Evolutionary conservation across 1,284 basidiomycete genomes (phyloP), one percentile per base, ranked within the genome.

Genomic region (Fomitiporia mediterranea): DNA sequence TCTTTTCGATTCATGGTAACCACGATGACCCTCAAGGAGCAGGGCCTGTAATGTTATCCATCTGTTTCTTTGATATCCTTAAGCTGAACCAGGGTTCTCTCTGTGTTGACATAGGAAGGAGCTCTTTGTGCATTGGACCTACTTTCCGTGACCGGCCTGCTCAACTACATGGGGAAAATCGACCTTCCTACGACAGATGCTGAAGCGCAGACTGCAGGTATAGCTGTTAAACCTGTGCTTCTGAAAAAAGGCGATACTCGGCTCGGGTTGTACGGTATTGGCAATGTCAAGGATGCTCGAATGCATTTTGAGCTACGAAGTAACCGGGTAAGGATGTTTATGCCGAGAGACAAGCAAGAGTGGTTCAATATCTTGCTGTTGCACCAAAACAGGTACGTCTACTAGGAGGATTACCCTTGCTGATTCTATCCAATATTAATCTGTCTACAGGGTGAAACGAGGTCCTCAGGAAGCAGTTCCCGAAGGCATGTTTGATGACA

Each of bases 1-100:
- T 98, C 21, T 99, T 99, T 72, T 98, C 95, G 0, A 99, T 99
- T 44, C 96, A 99, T 66, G 97, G 96, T 40, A 99, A 99, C 67
- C 97, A 99, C 70, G 97, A 99, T 67, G 96, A 99, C 65, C 96
- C 97, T 30, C 97, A 99, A 72, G 97, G 96, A 21, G 87, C 94
- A 9, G 94, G 94, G 11, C 80, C 90, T 8, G 93, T 93, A 64
- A 62, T 89, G 69, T 19, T 27, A 37, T 25, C 34, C 52, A 35
- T 15, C 39, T 1, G 7, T 9, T 3, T 5, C 21, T 42, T 19
- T 13, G 59, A 27, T 48, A 30, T 42, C 43, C 19, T 49, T 47
- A 30, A 35, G 30, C 60, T 53, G 4, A 46, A 48, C 51, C 39
- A 27, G 27, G 6, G 44, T 56, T 8, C 38, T 54, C 37, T 19